Conservation (phyloP, 2,329 filamentous ascomycete species). For the Phaeophleospora eucalypticola region DNA sequence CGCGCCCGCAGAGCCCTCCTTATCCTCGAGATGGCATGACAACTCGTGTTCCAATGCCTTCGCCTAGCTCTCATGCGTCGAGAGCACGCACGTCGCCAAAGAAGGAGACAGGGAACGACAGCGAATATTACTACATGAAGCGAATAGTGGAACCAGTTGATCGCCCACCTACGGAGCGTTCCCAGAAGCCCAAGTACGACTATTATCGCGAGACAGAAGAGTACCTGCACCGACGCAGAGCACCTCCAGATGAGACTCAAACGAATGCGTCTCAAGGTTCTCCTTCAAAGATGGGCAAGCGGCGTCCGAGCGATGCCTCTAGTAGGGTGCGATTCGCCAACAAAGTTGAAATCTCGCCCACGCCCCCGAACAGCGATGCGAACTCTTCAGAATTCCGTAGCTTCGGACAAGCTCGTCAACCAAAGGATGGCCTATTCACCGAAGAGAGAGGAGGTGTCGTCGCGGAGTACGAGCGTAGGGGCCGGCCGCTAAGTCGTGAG, state of each 20-base stretch:
- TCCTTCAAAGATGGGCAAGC: slow-evolving; percentile 1
- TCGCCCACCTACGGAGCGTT: background rate
- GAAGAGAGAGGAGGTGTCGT: slow-evolving; percentile 13
- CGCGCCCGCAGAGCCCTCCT: background rate
- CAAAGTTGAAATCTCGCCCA: slow-evolving; percentile 32
- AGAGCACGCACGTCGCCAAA: background rate
- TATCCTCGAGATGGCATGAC: slow-evolving; percentile 7
- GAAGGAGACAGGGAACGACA: background rate
- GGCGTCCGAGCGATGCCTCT: slow-evolving; percentile 16
- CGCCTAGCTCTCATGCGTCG: slow-evolving; percentile 9
- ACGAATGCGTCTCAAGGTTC: background rate
- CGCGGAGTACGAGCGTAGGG: slow-evolving; percentile 23
- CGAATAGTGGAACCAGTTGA: slow-evolving; percentile 9
- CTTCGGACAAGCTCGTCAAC: slow-evolving; percentile 10
- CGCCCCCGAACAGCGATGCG: slow-evolving; percentile 30
- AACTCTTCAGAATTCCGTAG: slow-evolving; percentile 25
- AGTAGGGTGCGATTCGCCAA: slow-evolving; percentile 30
- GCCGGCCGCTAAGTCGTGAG: slow-evolving; percentile 17
- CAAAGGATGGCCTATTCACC: background rate
- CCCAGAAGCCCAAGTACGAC: background rate
- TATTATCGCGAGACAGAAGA: slow-evolving; percentile 10
- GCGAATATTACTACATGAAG: slow-evolving; percentile 15
- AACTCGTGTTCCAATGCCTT: slow-evolving; percentile 9
- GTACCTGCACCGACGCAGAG: slow-evolving; percentile 7
- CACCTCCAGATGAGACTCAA: background rate